Evolutionary conservation across 306 rosid genomes (phyloP).

Genomic region (Prinsepia uniflora): DNA sequence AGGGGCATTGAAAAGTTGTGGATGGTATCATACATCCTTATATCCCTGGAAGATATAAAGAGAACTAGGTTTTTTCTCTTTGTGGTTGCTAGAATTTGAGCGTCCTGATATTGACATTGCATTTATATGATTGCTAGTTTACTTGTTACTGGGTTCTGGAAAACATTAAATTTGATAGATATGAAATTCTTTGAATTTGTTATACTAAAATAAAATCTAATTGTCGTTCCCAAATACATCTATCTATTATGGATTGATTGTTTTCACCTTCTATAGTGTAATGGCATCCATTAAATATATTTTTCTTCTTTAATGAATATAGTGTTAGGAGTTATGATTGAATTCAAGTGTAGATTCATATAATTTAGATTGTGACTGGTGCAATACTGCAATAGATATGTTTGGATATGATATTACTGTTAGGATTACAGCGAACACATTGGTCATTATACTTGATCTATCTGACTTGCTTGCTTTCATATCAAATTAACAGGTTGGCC

Average conservation of each 20-base stretch:
- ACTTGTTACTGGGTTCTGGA: not conserved
- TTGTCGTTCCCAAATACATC: not conserved
- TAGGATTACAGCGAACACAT: not conserved
- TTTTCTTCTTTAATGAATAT: not conserved
- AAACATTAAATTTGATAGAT: not conserved
- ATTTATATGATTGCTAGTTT: not conserved
- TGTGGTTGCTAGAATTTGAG: not conserved
- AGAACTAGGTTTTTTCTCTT: not conserved
- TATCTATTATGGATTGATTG: not conserved
- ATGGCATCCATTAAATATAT: not conserved
- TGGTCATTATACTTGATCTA: not conserved
- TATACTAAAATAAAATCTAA: too few relatives aligned
- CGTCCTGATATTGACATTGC: not conserved
- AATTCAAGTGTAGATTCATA: not conserved
- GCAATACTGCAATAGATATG: not conserved
- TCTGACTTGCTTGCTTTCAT: not conserved
- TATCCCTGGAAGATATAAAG: not conserved
- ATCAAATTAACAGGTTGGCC: slow-evolving; percentile 61
- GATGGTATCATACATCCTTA: not conserved
- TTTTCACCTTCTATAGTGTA: not conserved
- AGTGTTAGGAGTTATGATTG: not conserved
- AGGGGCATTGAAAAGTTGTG: too few relatives aligned
- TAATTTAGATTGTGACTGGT: not conserved
- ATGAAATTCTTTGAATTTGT: too few relatives aligned
- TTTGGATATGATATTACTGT: not conserved